Evolutionary conservation across 2,329 filamentous ascomycete genomes (phyloP), one percentile per base, ranked within the genome.

Genomic region (Fusarium buxicola): DNA sequence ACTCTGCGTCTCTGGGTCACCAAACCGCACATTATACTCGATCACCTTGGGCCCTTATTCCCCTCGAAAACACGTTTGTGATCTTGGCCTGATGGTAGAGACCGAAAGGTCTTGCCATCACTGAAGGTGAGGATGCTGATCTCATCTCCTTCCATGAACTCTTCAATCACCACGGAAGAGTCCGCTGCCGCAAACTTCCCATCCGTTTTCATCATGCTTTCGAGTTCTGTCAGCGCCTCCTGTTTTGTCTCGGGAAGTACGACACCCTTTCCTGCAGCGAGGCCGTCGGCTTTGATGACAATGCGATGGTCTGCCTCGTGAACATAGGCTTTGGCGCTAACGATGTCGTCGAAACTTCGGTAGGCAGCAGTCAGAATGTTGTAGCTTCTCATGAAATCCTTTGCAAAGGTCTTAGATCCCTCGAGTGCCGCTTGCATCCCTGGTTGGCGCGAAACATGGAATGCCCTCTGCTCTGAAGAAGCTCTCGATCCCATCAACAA

Each of bases 11-110:
- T 96, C 92, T 1, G 92, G 92, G 70, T 96, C 92, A 35, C 92
- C 92, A 72, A 95, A 95, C 48, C 92, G 86, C 31, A 94, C 92
- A 69, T 96, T 96, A 80, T 96, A 96, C 76, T 96, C 92, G 41
- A 96, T 82, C 7, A 91, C 88, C 74, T 91, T 92, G 9, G 92
- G 0, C 89, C 89, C 40, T 83, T 79, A 70, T 92, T 89, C 32
- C 86, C 86, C 59, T 92, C 89, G 44, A 84, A 83, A 48, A 89
- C 87, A 8, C 87, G 82, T 77, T 92, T 92, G 76, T 92, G 89
- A 69, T 92, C 89, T 70, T 92, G 90, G 2, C 88, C 89, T 2
- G 88, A 85, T 1, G 89, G 89, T 1, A 92, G 79, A n/a, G 84
- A 86, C 51, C 82, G 78, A 61, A 90, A 86, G 0, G 84, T 85